These are phyloP conservation scores for Poteriospumella lacustris DNA, from an alignment of 108 stramenopile genomes.

Conservation along the genomic window DNA sequence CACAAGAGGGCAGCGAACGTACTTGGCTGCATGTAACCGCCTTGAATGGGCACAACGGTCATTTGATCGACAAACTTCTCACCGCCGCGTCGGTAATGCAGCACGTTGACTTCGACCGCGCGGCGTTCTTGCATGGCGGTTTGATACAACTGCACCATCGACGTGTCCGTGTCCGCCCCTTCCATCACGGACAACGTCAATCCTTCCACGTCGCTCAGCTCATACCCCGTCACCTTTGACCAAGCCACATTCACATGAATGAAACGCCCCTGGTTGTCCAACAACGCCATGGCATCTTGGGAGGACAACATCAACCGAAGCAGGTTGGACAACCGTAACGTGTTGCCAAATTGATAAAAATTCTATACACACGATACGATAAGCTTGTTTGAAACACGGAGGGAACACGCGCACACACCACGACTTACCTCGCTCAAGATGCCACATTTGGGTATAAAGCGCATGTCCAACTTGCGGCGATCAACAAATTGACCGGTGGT, in stretches of 20 bases:
- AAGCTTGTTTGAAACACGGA: neutral
- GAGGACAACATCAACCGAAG: neutral
- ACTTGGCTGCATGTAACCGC: neutral
- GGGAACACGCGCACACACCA: no score
- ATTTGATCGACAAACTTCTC: neutral
- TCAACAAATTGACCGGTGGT: no score
- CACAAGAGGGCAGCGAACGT: no score
- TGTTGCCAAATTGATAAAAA: neutral
- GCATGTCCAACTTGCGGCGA: no score
- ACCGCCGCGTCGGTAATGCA: neutral
- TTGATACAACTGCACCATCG: neutral
- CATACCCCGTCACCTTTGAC: neutral
- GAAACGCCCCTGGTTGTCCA: neutral
- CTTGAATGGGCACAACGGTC: neutral
- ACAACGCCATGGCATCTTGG: neutral
- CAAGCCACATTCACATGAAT: neutral
- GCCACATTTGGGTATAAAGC: no score
- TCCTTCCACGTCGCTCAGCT: neutral
- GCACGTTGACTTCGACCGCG: neutral
- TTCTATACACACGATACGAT: neutral
- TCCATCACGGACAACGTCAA: neutral
- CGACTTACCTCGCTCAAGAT: no score
- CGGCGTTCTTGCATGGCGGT: neutral
- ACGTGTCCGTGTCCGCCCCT: neutral
- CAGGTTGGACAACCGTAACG: neutral